Evolutionary conservation across 768 basidiomycete species (phyloP), one percentile per base, ranked within the genome.

Genomic region (Gloeophyllum trabeum): DNA sequence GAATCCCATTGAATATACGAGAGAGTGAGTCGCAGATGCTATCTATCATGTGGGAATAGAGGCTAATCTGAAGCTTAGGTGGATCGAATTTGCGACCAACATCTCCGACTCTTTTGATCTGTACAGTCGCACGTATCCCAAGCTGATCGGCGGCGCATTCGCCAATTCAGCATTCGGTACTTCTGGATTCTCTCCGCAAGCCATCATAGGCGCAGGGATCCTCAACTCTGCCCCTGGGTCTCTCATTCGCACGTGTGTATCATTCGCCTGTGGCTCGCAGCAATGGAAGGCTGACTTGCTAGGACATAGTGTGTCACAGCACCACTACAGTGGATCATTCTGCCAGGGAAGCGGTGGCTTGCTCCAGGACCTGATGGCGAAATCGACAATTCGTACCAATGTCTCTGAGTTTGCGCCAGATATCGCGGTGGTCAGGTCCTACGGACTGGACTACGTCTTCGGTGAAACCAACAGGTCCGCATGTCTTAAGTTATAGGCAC

Each of bases 361-460:
- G 24, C 56, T 85, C 7, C 70, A 75, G 49, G 75, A 79, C 46
- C 61, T 85, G 40, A 81, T 83, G 79, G 72, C 69, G 23, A 83
- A 84, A 50, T 51, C 62, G 4, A 66, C 66, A 36, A 65, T 75
- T 22, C 63, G 79, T 48, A 59, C 73, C 30, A 85, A 84, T 51
- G 55, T 84, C 24, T 61, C 70, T 2, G 30, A 49, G 12, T 81
- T 70, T 46, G 51, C 52, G 20, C 63, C 74, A 2, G 81, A 83
- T 53, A 73, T 82, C 39, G 51, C 57, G 5, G 75, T 71, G 4
- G 67, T 71, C 1, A 56, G 61, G 18, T 62, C 54, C 13, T 54
- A 61, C 3, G 69, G 70, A 3, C 57, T 82, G 14, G 57, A 66
- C 19, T 84, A 79, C 50, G 64, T 83, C 16, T 58, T 83, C 0